Conservation (phyloP, 371 early-diverging fungal genomes). For the Phascolomyces articulosus region DNA sequence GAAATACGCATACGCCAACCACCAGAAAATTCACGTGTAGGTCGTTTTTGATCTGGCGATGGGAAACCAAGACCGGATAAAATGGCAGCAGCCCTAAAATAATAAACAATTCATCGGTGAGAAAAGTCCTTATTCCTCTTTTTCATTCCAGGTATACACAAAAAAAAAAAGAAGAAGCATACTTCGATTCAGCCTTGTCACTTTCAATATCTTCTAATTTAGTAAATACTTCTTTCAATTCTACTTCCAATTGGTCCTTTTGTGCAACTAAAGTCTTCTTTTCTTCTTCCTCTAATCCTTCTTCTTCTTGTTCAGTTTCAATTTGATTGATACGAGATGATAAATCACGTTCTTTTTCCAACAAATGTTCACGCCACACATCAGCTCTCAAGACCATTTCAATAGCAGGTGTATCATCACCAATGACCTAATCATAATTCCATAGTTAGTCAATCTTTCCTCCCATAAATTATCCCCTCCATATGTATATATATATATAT, state of each 20-base stretch:
- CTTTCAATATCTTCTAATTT: constrained; percentile 93
- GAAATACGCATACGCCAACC: constrained; percentile 96
- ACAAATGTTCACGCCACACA: constrained; percentile 89
- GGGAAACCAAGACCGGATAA: constrained; percentile 96
- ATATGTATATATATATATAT: no score
- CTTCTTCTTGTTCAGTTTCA: constrained; percentile 34
- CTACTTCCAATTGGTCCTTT: constrained; percentile 64
- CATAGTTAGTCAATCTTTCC: neutral
- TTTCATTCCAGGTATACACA: neutral
- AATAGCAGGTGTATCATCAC: constrained; percentile 88
- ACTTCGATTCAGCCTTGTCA: constrained; percentile 94
- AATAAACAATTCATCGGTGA: no score
- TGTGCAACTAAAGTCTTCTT: constrained; percentile 68
- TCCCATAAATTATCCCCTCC: no score
- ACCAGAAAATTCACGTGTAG: constrained; percentile 94
- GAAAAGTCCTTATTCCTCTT: neutral
- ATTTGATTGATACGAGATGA: constrained; percentile 41
- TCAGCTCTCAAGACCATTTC: constrained; percentile 93
- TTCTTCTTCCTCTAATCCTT: constrained; percentile 50
- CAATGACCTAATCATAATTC: constrained; percentile 70
- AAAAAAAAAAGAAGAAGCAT: no score
- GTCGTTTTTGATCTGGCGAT: constrained; percentile 74
- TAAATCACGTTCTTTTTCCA: constrained; percentile 82
- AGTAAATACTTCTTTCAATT: constrained; percentile 81
- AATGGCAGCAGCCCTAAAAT: constrained; percentile 81